phyloP scores from a whole-genome alignment of 805 yeast species.

The Helenozyma rhizophorensis region DNA sequence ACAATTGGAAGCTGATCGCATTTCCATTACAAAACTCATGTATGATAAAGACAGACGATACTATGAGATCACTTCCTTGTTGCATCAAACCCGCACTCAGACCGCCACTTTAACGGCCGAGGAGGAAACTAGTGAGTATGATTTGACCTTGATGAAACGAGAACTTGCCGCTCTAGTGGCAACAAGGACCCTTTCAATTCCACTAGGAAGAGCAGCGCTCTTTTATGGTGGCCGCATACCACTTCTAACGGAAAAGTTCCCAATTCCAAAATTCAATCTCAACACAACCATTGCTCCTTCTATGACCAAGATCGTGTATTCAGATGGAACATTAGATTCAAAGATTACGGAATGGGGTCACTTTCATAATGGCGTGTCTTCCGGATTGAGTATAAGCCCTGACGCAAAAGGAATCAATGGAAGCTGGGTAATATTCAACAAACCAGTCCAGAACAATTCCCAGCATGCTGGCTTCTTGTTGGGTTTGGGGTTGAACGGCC shows the following conservation, averaged over 20 bases:
- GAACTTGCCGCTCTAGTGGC: conserved; percentile 60
- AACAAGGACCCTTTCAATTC: conserved; percentile 67
- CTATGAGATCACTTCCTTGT: conserved; percentile 65
- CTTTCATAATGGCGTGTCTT: conserved; percentile 87
- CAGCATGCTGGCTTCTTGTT: conserved; percentile 94
- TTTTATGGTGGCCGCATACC: conserved; percentile 69
- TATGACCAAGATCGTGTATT: conserved; percentile 58
- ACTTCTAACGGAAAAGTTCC: conserved; percentile 77
- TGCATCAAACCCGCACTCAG: conserved; percentile 69
- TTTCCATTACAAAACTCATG: conserved; percentile 63
- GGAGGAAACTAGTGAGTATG: conserved; percentile 49
- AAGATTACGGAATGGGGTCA: conserved; percentile 70
- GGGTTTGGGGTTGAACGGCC: conserved; percentile 91
- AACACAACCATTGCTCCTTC: conserved; percentile 61
- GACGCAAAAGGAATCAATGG: conserved; percentile 72
- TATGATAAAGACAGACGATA: conserved; percentile 78
- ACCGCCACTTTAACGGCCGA: conserved; percentile 39
- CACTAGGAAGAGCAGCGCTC: conserved; percentile 75
- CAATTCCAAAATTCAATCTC: conserved; percentile 71
- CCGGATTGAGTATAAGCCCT: conserved; percentile 73
- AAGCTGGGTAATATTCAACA: conserved; percentile 87
- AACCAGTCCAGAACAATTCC: conserved; percentile 63
- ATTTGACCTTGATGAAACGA: conserved; percentile 49
- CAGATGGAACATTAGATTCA: conserved; percentile 47
- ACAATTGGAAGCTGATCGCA: conserved; percentile 64